Evolutionary conservation across 495 filamentous ascomycete genomes (phyloP).

Genomic region (Pyrenula massariospora): DNA sequence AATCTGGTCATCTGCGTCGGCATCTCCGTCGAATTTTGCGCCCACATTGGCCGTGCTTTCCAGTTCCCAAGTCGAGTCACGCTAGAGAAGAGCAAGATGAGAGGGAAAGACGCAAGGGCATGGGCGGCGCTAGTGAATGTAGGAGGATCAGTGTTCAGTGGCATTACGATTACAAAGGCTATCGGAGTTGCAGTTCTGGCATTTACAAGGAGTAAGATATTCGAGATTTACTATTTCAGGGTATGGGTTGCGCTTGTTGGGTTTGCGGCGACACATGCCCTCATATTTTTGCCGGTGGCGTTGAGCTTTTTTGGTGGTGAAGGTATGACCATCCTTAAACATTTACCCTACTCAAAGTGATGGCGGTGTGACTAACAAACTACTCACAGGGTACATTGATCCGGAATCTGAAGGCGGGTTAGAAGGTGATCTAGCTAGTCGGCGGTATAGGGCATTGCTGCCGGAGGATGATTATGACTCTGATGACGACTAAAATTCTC

Average conservation of each 20-base stretch:
- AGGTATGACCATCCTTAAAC: slow-evolving; percentile 47
- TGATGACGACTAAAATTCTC: slow-evolving; percentile 37
- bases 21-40: slow-evolving; percentile 94
- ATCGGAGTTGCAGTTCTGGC: slow-evolving; percentile 86
- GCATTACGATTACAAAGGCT: slow-evolving; percentile 92
- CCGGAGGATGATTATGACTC: slow-evolving; percentile 41
- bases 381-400: slow-evolving; percentile 58
- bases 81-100: slow-evolving; percentile 63
- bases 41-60: slow-evolving; percentile 91
- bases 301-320: slow-evolving; percentile 78
- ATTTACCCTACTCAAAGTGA: not conserved
- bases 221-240: slow-evolving; percentile 97
- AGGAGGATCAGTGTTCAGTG: slow-evolving; percentile 84
- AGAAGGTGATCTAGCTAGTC: slow-evolving; percentile 63
- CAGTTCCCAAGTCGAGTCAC: slow-evolving; percentile 74
- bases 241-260: slow-evolving; percentile 87
- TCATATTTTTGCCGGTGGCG: slow-evolving; percentile 85
- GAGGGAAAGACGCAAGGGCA: slow-evolving; percentile 69
- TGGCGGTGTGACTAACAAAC: slow-evolving; percentile 6
- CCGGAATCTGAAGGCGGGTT: slow-evolving; percentile 73
- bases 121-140: slow-evolving; percentile 92
- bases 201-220: slow-evolving; percentile 94
- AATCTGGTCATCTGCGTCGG: slow-evolving; percentile 95
- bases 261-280: slow-evolving; percentile 78
- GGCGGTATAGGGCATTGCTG: slow-evolving; percentile 37